Conservation (phyloP, 2,329 filamentous ascomycete species). For the Scortechinia acanthostroma region DNA sequence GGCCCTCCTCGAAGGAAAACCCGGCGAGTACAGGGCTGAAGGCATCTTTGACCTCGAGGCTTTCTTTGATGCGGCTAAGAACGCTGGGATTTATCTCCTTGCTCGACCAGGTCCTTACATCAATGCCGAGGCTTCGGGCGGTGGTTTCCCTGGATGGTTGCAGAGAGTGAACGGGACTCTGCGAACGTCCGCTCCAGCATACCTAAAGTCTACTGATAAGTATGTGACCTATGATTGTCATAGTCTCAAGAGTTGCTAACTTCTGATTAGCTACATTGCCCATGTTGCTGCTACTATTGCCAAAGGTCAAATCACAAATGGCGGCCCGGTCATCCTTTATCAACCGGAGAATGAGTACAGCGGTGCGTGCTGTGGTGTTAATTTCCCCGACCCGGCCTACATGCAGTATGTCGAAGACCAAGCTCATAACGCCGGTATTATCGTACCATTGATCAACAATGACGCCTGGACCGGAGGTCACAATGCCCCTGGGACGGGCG, state of each 20-base stretch:
- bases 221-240: constrained; percentile 20
- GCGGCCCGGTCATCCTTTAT: constrained; percentile 70
- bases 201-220: constrained; percentile 59
- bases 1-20: constrained; percentile 70
- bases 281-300: constrained; percentile 62
- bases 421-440: constrained; percentile 58
- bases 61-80: constrained; percentile 69
- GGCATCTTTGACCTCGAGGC: constrained; percentile 68
- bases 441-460: constrained; percentile 71
- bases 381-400: constrained; percentile 62
- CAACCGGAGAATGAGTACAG: constrained; percentile 82
- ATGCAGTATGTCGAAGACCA: constrained; percentile 67
- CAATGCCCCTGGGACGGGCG: constrained; percentile 55
- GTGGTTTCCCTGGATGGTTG: constrained; percentile 76
- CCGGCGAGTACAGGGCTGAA: constrained; percentile 61
- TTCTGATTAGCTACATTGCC: constrained; percentile 40
- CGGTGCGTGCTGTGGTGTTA: constrained; percentile 28
- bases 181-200: constrained; percentile 54
- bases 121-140: constrained; percentile 71
- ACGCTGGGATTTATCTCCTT: constrained; percentile 72
- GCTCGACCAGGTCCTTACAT: constrained; percentile 70
- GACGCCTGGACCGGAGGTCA: constrained; percentile 55
- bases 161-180: constrained; percentile 59
- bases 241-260: constrained; percentile 3
- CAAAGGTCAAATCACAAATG: constrained; percentile 73